Percentiles rank a stretch among this genome's conserved stretches.
Conservation (phyloP, 2,329 filamentous ascomycete genomes). For the Metarhizium album region DNA sequence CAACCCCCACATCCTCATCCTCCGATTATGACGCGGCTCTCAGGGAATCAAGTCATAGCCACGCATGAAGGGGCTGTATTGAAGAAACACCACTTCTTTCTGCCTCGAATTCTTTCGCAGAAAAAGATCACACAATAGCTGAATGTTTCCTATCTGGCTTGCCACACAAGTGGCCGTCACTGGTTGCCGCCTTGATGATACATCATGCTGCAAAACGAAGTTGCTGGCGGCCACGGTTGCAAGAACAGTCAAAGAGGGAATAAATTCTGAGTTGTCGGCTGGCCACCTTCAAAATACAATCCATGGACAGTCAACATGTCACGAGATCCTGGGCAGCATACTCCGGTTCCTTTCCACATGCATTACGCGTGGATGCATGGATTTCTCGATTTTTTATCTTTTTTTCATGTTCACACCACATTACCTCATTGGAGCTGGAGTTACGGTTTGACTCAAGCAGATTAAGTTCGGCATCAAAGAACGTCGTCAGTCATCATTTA, state of each 20-base stretch:
- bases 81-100: not conserved
- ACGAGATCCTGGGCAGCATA: not conserved
- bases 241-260: not conserved
- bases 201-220: not conserved
- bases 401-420: not conserved
- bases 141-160: not conserved
- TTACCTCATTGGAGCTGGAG: not conserved
- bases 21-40: constrained; percentile 24
- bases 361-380: constrained; percentile 9
- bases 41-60: constrained; percentile 24
- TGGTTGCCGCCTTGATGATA: not conserved
- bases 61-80: constrained; percentile 12
- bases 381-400: not conserved
- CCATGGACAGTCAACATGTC: not conserved
- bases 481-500: not conserved
- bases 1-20: constrained; percentile 28
- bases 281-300: not conserved
- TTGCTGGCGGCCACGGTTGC: not conserved
- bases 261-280: not conserved
- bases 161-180: not conserved
- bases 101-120: not conserved
- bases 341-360: not conserved
- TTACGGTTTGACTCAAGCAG: not conserved
- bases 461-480: not conserved
- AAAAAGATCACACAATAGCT: not conserved